Percentiles rank a stretch among this genome's conserved stretches.
These are phyloP conservation scores for Suillus occidentalis DNA, from an alignment of 768 basidiomycete species.

Conservation along the genomic window DNA sequence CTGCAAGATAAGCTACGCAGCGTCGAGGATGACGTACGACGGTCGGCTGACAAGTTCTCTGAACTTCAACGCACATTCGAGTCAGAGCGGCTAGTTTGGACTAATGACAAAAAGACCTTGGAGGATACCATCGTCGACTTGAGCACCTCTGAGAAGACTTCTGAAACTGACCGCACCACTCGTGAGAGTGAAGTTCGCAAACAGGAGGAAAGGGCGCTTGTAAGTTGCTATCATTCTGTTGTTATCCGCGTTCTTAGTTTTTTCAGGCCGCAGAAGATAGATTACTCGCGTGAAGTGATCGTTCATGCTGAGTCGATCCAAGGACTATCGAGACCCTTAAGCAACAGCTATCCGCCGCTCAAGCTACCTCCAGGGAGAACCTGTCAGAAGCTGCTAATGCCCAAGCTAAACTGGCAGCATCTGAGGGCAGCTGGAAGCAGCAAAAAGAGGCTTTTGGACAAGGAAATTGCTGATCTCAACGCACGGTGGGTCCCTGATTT, in stretches of 20 bases:
- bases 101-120: conserved; percentile 78
- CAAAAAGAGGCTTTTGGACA: conserved; percentile 77
- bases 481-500: conserved; percentile 48
- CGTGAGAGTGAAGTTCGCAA: conserved; percentile 67
- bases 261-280: conserved; percentile 72
- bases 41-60: conserved; percentile 47
- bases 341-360: conserved; percentile 54
- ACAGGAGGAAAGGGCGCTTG: conserved; percentile 71
- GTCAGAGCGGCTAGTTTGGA: conserved; percentile 66
- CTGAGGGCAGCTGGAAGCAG: conserved; percentile 78
- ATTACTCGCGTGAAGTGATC: conserved; percentile 78
- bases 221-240: conserved; percentile 24
- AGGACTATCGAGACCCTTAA: conserved; percentile 66
- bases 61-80: conserved; percentile 69
- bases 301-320: conserved; percentile 84
- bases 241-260: background rate
- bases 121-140: conserved; percentile 84
- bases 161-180: conserved; percentile 59
- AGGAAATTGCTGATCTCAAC: conserved; percentile 73
- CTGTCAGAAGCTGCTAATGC: conserved; percentile 70
- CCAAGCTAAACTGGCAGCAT: conserved; percentile 64
- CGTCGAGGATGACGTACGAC: conserved; percentile 53
- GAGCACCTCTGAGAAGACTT: conserved; percentile 68
- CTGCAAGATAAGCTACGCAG: conserved; percentile 61
- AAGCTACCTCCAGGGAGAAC: conserved; percentile 56